A percentile compares a stretch with the other conserved stretches of the same genome.
phyloP scores from a whole-genome alignment of 2,329 filamentous ascomycete genomes.

The Basipetospora chlamydospora region DNA sequence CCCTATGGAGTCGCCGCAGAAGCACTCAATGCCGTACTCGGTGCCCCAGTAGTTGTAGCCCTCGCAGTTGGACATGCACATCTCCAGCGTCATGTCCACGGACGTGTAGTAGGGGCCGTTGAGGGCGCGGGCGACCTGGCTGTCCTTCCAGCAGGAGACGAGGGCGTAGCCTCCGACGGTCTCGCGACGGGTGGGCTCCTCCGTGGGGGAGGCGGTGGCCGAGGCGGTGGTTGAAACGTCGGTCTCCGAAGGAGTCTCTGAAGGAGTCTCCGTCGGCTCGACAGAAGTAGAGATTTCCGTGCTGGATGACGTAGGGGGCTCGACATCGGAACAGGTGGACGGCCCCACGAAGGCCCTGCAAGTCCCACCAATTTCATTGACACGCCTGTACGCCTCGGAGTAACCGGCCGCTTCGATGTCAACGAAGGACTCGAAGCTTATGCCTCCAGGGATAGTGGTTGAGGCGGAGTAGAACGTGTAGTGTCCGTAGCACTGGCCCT shows the following conservation, averaged over 20 bases:
- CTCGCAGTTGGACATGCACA: constrained; percentile 18
- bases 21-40: constrained; percentile 24
- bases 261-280: too few species aligned
- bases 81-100: constrained; percentile 18
- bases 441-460: constrained; percentile 27
- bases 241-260: too few species aligned
- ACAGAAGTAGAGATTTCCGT: neutral
- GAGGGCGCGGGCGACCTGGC: constrained; percentile 19
- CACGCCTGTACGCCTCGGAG: constrained; percentile 34
- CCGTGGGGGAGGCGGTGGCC: constrained; percentile 7
- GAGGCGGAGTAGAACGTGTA: constrained; percentile 33
- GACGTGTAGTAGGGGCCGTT: constrained; percentile 10
- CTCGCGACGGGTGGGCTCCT: constrained; percentile 19
- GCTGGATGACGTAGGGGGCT: constrained; percentile 5
- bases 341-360: constrained; percentile 26
- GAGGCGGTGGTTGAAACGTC: constrained; percentile 15
- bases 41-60: constrained; percentile 20
- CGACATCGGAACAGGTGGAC: constrained; percentile 13
- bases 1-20: constrained; percentile 30
- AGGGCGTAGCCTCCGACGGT: constrained; percentile 28
- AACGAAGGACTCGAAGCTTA: constrained; percentile 28
- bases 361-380: constrained; percentile 25
- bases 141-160: constrained; percentile 32
- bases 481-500: constrained; percentile 27
- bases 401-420: constrained; percentile 27